These are phyloP conservation scores for Suhomyces emberorum DNA, from an alignment of 805 yeast species.

Conservation along the genomic window DNA sequence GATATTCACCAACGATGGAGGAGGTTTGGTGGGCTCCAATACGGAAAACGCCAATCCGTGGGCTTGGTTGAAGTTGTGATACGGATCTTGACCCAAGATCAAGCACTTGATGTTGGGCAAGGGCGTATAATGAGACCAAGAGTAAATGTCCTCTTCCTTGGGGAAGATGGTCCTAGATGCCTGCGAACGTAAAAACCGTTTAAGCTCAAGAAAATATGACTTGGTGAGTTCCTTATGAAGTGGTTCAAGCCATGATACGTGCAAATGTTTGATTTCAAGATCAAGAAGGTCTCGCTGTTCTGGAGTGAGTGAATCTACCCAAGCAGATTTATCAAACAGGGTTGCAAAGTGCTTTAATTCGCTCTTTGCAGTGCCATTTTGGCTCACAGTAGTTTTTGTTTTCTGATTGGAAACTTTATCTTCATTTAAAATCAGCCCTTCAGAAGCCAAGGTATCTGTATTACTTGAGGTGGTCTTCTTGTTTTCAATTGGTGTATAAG, in stretches of 20 bases:
- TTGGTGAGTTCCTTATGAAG: conserved; percentile 72
- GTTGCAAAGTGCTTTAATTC: too few relatives aligned
- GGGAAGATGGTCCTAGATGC: conserved; percentile 65
- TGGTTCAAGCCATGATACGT: conserved; percentile 72
- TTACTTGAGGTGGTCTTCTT: too few relatives aligned
- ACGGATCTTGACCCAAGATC: conserved; percentile 94
- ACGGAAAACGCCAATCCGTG: conserved; percentile 97
- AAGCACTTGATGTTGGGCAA: conserved; percentile 69
- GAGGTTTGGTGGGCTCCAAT: conserved; percentile 68
- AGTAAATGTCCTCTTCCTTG: conserved; percentile 69
- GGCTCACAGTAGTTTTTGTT: too few relatives aligned
- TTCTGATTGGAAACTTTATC: too few relatives aligned
- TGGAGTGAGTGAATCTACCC: conserved; percentile 46
- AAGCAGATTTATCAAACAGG: conserved; percentile 47
- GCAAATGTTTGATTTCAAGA: conserved; percentile 68
- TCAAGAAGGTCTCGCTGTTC: conserved; percentile 53
- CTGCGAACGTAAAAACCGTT: conserved; percentile 57
- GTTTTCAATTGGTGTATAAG: too few relatives aligned
- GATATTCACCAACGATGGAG: conserved; percentile 85
- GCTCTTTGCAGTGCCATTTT: too few relatives aligned
- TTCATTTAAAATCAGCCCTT: too few relatives aligned
- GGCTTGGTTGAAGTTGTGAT: conserved; percentile 89
- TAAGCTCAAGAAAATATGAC: conserved; percentile 77
- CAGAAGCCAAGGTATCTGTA: too few relatives aligned
- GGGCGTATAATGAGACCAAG: conserved; percentile 90